These are phyloP conservation scores for Aspergillus transmontanensis DNA, from an alignment of 2,329 filamentous ascomycete genomes.

Conservation along the genomic window DNA sequence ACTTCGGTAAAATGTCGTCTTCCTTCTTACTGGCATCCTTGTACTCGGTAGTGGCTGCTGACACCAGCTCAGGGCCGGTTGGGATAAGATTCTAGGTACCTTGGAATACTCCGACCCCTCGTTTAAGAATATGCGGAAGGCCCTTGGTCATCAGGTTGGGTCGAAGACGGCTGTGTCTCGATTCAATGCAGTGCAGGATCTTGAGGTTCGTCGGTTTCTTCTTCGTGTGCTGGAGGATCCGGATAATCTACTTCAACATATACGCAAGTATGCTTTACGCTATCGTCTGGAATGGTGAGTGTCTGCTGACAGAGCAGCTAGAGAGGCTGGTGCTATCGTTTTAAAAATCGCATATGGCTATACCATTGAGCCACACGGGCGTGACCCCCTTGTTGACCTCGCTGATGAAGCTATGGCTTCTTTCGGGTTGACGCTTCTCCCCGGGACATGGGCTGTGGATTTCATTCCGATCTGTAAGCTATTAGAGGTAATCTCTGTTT, in stretches of 20 bases:
- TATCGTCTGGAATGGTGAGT: background rate
- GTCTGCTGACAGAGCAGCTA: background rate
- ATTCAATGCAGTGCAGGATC: slow-evolving; percentile 47
- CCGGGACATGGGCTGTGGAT: slow-evolving; percentile 51
- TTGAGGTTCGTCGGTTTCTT: slow-evolving; percentile 48
- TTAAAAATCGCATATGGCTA: slow-evolving; percentile 46
- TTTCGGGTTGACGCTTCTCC: slow-evolving; percentile 43
- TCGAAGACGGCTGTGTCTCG: slow-evolving; percentile 41
- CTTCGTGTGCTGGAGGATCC: slow-evolving; percentile 46
- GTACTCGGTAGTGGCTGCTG: background rate
- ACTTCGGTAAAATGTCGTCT: slow-evolving; percentile 32
- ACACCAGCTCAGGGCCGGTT: slow-evolving; percentile 32
- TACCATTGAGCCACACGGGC: slow-evolving; percentile 25
- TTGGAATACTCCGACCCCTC: slow-evolving; percentile 35
- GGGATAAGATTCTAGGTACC: slow-evolving; percentile 39
- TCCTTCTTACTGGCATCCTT: background rate
- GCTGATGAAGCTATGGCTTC: slow-evolving; percentile 42
- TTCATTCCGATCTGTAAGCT: slow-evolving; percentile 39
- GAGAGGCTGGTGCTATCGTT: slow-evolving; percentile 42
- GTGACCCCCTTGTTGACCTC: slow-evolving; percentile 44
- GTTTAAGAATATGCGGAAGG: slow-evolving; percentile 48
- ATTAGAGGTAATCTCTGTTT: no score
- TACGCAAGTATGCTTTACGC: slow-evolving; percentile 32
- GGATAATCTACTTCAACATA: slow-evolving; percentile 41
- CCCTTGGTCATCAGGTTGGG: slow-evolving; percentile 48